phyloP scores from a whole-genome alignment of 352 stramenopile genomes.

The Globisporangium barbulae region DNA sequence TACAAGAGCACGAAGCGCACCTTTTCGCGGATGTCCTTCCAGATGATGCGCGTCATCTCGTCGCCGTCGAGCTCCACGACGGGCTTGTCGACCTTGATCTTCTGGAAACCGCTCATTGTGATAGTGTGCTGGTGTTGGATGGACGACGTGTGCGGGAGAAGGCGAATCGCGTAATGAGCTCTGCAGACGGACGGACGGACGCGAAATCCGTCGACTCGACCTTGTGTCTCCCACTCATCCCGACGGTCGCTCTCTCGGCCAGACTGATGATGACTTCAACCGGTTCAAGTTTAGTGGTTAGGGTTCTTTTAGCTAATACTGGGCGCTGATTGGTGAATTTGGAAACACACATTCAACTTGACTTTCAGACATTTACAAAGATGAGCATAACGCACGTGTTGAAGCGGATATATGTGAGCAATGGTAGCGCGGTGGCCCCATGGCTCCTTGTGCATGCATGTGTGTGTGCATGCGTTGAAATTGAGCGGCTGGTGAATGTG shows the following conservation, averaged over 20 bases:
- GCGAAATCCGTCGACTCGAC: constrained; percentile 10
- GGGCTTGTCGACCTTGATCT: constrained; percentile 76
- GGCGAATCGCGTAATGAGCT: constrained; percentile 12
- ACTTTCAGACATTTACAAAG: not conserved
- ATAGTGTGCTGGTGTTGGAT: not conserved
- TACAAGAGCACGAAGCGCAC: constrained; percentile 7
- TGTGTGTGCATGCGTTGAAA: not conserved
- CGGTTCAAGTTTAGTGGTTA: not conserved
- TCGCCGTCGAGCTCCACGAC: constrained; percentile 86
- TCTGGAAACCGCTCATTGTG: constrained; percentile 33
- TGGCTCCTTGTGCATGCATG: not conserved
- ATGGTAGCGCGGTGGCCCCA: not conserved
- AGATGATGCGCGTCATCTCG: constrained; percentile 85
- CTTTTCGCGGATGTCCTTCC: constrained; percentile 60
- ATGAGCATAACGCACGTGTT: no score
- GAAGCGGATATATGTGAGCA: not conserved
- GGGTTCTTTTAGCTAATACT: not conserved
- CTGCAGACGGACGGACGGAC: not conserved
- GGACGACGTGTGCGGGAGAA: constrained; percentile 6
- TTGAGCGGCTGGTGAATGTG: no score
- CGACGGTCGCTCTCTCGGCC: not conserved
- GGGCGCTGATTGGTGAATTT: constrained; percentile 2
- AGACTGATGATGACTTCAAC: not conserved
- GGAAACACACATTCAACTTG: not conserved
- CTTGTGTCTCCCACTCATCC: not conserved